phyloP scores from a whole-genome alignment of 176 grass and related monocot species.

The Ampelocalamus luodianensis region DNA sequence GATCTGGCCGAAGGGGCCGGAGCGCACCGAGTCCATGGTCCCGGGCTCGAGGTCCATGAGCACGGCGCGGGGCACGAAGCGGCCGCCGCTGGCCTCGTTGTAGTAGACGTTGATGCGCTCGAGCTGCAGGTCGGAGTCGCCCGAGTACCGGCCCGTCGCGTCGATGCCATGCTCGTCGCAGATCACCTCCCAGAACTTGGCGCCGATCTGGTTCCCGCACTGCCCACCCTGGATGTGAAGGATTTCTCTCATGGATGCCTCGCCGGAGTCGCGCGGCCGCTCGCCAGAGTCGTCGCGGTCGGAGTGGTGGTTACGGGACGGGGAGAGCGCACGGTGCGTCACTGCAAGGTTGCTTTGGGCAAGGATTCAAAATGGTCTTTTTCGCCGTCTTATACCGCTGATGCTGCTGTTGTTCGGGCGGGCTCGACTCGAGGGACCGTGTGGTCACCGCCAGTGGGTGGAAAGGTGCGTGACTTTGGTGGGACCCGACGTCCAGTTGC shows the following conservation, averaged over 20 bases:
- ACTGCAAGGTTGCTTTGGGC: background rate
- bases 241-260: constrained; percentile 83
- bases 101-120: constrained; percentile 99
- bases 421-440: background rate
- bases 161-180: constrained; percentile 98
- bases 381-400: background rate
- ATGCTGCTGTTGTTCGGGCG: background rate
- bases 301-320: background rate
- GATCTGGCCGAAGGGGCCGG: constrained; percentile 81
- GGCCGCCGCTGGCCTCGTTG: constrained; percentile 84
- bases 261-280: background rate
- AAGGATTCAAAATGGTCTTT: constrained; percentile 42
- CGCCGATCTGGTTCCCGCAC: constrained; percentile 99
- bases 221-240: constrained; percentile 96
- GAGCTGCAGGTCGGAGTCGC: constrained; percentile 80
- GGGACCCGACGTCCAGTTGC: background rate
- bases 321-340: background rate
- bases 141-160: constrained; percentile 69
- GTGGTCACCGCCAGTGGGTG: constrained; percentile 2
- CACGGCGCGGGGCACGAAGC: constrained; percentile 84
- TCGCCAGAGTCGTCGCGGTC: background rate
- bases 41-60: constrained; percentile 97
- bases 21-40: constrained; percentile 85
- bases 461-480: background rate
- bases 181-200: constrained; percentile 99